Evolutionary conservation across 345 rosid species (phyloP).

Genomic region (Viola odorata): DNA sequence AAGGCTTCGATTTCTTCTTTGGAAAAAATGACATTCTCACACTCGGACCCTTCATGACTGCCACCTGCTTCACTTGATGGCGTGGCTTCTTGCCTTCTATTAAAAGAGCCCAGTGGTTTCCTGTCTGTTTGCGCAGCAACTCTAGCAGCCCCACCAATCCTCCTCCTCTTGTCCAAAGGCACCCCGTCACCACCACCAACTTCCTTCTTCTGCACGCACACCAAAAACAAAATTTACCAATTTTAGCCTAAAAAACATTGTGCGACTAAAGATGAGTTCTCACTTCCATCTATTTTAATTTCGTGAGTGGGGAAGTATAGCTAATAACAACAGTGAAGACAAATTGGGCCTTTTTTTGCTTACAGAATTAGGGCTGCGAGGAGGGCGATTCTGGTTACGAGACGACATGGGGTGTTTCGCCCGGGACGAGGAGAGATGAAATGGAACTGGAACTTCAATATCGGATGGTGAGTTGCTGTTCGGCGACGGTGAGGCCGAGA

Average conservation of each 20-base stretch:
- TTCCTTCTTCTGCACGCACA: conserved; percentile 48
- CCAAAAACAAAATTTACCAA: not conserved
- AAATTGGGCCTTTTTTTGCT: conserved; percentile 13
- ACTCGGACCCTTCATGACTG: conserved; percentile 37
- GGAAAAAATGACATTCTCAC: conserved; percentile 41
- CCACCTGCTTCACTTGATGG: conserved; percentile 34
- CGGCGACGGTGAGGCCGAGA: not conserved
- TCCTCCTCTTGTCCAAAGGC: conserved; percentile 66
- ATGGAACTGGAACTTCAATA: not conserved
- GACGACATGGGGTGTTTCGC: conserved; percentile 40
- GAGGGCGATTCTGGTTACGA: conserved; percentile 74
- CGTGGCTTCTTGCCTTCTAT: conserved; percentile 46
- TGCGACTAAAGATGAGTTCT: not conserved
- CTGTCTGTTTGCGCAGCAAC: conserved; percentile 37
- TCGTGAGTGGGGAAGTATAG: not conserved
- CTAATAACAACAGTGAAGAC: not conserved
- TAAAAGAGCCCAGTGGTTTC: conserved; percentile 44
- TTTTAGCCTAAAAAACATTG: not conserved
- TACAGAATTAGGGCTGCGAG: conserved; percentile 65
- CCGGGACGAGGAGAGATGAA: not conserved
- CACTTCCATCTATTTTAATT: not conserved
- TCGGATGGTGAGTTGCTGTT: not conserved
- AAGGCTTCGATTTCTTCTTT: conserved; percentile 75
- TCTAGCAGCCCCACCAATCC: conserved; percentile 35
- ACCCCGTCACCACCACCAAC: conserved; percentile 29